Base-by-base conservation (phyloP, 2,329 filamentous ascomycete species). In the Penicillium psychrosexuale region DNA sequence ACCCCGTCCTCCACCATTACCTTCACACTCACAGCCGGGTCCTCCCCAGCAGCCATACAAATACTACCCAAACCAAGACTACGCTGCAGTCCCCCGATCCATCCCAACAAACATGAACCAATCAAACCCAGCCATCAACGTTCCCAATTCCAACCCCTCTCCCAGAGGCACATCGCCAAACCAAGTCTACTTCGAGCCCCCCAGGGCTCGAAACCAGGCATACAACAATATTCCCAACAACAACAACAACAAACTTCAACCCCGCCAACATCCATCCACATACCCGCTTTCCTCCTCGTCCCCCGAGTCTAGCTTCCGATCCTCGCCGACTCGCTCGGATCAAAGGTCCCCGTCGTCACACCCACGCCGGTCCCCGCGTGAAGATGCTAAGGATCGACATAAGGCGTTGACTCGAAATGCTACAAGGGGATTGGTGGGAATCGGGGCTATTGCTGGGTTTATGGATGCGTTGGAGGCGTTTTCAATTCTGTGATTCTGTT, bases 401-500 rank as follows among this genome's bases (percentile, higher is more conserved):
- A 68, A 66, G 27, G 62, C 66, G 46, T 50, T 72, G 13, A 66
- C 65, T 40, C 65, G 72, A 33, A 68, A 63, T 38, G 71, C 72
- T 36, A 71, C 71, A 8, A 68, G 69, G 34, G 71, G 72, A 3
- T 48, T 75, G 27, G 62, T 68, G 7, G 73, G 72, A 3, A 68
- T 69, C 22, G 69, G 70, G 15, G 72, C 72, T 13, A 70, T 74
- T 52, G 70, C 71, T 6, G 72, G 71, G 11, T 73, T 75, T 51
- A 62, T 75, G 59, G 69, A 74, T 62, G 72, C 72, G n/a, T 53
- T 75, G 40, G 72, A 75, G 49, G 68, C 67, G 3, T 67, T 75
- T 36, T 59, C 59, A 8, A 52, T 64, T 37, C 36, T 62, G 3
- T 62, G 43, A 53, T 51, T 31, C 12, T 30, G 34, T 40, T 38